Percentiles rank a stretch among this genome's conserved stretches.
Conservation (phyloP, 176 grass and related monocot species). For the Oryza punctata region DNA sequence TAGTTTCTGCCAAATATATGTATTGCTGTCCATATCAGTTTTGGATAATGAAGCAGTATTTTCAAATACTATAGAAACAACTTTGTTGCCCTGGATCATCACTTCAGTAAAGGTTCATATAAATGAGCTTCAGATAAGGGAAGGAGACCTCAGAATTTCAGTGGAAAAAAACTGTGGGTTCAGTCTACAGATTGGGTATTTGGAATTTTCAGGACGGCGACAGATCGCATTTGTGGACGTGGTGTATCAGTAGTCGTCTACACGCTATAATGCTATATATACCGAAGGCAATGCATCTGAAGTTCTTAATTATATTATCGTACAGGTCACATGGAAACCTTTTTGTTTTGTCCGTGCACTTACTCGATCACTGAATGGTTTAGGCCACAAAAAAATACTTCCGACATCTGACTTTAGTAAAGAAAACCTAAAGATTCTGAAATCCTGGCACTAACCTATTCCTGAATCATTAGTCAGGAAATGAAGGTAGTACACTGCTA, state of each 20-base stretch:
- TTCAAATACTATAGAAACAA: not conserved
- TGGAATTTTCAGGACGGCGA: not conserved
- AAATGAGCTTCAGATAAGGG: not conserved
- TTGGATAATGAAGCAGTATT: not conserved
- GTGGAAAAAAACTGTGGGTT: not conserved
- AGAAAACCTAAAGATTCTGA: constrained; percentile 6
- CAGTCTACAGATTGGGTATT: not conserved
- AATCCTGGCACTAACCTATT: not conserved
- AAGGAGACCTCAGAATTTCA: not conserved
- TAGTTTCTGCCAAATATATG: not conserved
- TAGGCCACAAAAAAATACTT: not conserved
- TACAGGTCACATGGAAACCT: not conserved
- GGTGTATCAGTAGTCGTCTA: not conserved
- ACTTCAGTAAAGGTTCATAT: not conserved
- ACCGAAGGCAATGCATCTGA: not conserved
- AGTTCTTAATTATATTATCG: not conserved
- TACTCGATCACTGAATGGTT: not conserved
- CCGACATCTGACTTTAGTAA: constrained; percentile 20
- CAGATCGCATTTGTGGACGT: not conserved
- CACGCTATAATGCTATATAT: constrained; percentile 2
- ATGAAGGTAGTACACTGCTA: not conserved
- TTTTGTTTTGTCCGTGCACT: not conserved
- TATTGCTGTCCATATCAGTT: constrained; percentile 6
- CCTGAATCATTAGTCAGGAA: not conserved
- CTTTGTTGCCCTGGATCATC: not conserved